Evolutionary conservation across 305 asterid genomes (phyloP).

Genomic region (Ilex paraguariensis): DNA sequence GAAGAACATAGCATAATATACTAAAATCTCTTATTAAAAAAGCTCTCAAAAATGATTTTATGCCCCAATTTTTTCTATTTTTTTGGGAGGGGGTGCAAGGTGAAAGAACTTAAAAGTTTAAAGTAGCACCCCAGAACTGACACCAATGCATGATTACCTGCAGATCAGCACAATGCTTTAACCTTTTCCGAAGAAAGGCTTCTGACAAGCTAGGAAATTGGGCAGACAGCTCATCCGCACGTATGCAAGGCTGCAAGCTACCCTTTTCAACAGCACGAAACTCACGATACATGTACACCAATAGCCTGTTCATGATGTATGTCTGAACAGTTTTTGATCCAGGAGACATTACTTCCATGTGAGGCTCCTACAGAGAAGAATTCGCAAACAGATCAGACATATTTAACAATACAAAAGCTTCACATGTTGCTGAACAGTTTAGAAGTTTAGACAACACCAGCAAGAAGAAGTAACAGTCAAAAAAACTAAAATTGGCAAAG

Average conservation of each 20-base stretch:
- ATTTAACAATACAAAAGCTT: neutral
- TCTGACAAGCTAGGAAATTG: conserved; percentile 86
- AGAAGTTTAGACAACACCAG: too few species aligned
- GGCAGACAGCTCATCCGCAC: conserved; percentile 71
- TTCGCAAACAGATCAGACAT: conserved; percentile 21
- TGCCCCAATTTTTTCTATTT: too few species aligned
- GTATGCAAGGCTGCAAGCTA: conserved; percentile 76
- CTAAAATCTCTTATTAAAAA: too few species aligned
- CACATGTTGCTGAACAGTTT: neutral
- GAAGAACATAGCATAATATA: too few species aligned
- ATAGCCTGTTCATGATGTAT: conserved; percentile 83
- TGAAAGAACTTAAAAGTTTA: neutral
- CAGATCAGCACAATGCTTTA: conserved; percentile 82
- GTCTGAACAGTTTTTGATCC: conserved; percentile 83
- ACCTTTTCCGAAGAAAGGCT: conserved; percentile 75
- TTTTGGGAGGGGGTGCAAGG: too few species aligned
- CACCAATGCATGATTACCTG: conserved; percentile 48
- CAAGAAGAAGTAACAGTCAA: too few species aligned
- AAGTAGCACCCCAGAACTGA: neutral
- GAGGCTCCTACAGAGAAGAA: conserved; percentile 75
- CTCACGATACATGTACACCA: conserved; percentile 85
- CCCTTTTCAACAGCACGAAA: conserved; percentile 80
- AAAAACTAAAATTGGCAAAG: too few species aligned
- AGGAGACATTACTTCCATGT: conserved; percentile 92
- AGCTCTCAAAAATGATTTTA: too few species aligned